These are phyloP conservation scores for Prunella vulgaris DNA, from an alignment of 257 asterid species.

Conservation along the genomic window DNA sequence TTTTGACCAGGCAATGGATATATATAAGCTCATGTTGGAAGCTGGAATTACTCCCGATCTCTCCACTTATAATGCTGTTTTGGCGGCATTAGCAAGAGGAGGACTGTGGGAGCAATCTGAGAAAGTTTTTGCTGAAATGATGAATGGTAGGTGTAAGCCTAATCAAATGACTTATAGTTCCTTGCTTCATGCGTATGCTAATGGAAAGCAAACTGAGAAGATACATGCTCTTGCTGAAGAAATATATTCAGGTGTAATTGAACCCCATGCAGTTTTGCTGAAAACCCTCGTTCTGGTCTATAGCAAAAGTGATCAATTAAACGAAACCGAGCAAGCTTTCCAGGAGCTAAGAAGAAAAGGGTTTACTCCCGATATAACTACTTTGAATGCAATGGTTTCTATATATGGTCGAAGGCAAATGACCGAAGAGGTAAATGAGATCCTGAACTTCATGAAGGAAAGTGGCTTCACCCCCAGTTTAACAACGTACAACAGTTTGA, in stretches of 20 bases:
- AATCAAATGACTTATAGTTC: constrained; percentile 76
- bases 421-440: constrained; percentile 57
- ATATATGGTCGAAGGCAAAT: constrained; percentile 81
- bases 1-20: constrained; percentile 76
- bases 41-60: constrained; percentile 83
- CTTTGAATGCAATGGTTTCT: constrained; percentile 81
- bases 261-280: constrained; percentile 52
- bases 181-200: constrained; percentile 89
- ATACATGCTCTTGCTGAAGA: constrained; percentile 57
- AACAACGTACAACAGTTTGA: constrained; percentile 79
- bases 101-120: constrained; percentile 94
- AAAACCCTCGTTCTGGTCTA: constrained; percentile 84
- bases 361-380: constrained; percentile 51
- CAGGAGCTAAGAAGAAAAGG: constrained; percentile 56
- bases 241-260: constrained; percentile 51
- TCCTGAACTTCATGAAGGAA: constrained; percentile 50
- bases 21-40: constrained; percentile 74
- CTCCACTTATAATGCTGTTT: constrained; percentile 79
- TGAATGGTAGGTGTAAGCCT: constrained; percentile 61
- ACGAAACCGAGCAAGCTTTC: constrained; percentile 82
- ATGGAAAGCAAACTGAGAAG: constrained; percentile 70
- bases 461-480: constrained; percentile 67
- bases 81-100: constrained; percentile 86
- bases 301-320: constrained; percentile 63
- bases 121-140: constrained; percentile 79